Percentiles rank a stretch among this genome's conserved stretches.
These are phyloP conservation scores for Hypoxylon sp. DNA, from an alignment of 2,329 filamentous ascomycete genomes.

Conservation along the genomic window DNA sequence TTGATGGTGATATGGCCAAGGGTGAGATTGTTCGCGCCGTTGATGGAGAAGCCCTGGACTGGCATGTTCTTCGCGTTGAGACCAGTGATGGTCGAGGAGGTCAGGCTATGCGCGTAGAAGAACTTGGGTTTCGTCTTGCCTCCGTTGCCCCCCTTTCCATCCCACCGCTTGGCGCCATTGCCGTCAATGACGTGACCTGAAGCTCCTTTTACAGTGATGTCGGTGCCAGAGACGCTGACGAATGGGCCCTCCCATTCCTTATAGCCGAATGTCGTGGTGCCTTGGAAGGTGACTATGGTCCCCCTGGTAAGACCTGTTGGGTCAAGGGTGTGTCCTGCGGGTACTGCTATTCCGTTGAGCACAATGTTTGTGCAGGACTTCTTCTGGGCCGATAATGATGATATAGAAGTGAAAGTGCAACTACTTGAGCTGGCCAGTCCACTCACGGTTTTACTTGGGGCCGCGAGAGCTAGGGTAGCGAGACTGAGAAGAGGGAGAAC, in stretches of 20 bases:
- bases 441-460: conserved; percentile 21
- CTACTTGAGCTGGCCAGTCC: conserved; percentile 8
- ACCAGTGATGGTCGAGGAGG: conserved; percentile 63
- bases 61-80: conserved; percentile 69
- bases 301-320: conserved; percentile 45
- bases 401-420: conserved; percentile 32
- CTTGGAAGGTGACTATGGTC: conserved; percentile 70
- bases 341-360: conserved; percentile 68
- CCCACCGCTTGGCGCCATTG: conserved; percentile 72
- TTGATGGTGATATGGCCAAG: conserved; percentile 69
- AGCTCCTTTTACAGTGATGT: conserved; percentile 68
- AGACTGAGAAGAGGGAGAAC: conserved; percentile 15
- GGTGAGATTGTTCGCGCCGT: conserved; percentile 60
- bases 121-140: conserved; percentile 76
- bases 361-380: conserved; percentile 57
- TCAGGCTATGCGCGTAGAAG: conserved; percentile 69
- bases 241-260: conserved; percentile 76
- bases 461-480: conserved; percentile 21
- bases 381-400: conserved; percentile 13
- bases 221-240: conserved; percentile 71
- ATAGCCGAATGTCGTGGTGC: conserved; percentile 77
- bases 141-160: conserved; percentile 71
- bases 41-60: conserved; percentile 66
- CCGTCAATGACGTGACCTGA: conserved; percentile 69
- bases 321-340: conserved; percentile 71